phyloP scores from a whole-genome alignment of 192 early-diverging fungal species.

The Funneliformis mosseae region DNA sequence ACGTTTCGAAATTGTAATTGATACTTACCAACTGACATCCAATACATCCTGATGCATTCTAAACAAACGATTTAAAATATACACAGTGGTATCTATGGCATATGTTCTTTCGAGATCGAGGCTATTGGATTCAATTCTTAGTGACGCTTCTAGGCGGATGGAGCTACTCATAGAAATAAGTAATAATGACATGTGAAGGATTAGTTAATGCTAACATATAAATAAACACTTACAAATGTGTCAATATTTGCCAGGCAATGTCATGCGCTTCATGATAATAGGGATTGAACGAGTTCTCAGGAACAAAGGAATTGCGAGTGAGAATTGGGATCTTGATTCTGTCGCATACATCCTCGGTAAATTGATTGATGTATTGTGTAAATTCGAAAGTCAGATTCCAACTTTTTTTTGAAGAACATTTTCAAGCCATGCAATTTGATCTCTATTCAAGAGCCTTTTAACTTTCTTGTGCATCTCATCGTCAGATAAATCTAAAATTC shows the following conservation, averaged over 20 bases:
- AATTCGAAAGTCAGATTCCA: constrained; percentile 8
- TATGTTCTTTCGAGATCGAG: constrained; percentile 15
- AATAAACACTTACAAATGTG: constrained; percentile 32
- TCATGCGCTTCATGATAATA: constrained; percentile 20
- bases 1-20: constrained; percentile 13
- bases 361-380: constrained; percentile 17
- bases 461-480: constrained; percentile 2
- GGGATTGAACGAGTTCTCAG: background rate
- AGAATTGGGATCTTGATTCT: constrained; percentile 16
- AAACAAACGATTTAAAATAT: constrained; percentile 27
- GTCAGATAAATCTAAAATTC: constrained; percentile 24
- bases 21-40: constrained; percentile 26
- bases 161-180: constrained; percentile 23
- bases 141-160: constrained; percentile 12
- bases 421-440: constrained; percentile 19
- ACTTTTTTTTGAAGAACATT: constrained; percentile 9
- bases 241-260: constrained; percentile 16
- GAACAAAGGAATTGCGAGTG: constrained; percentile 16
- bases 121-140: constrained; percentile 6
- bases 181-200: background rate
- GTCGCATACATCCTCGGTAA: constrained; percentile 14
- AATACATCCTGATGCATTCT: constrained; percentile 28
- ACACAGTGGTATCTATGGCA: constrained; percentile 13
- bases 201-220: constrained; percentile 1
- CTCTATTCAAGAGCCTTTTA: constrained; percentile 13